A percentile compares a stretch with the other conserved stretches of the same genome.
Evolutionary conservation across 1,284 basidiomycete species (phyloP).

Genomic region (Fomitiporia mediterranea): DNA sequence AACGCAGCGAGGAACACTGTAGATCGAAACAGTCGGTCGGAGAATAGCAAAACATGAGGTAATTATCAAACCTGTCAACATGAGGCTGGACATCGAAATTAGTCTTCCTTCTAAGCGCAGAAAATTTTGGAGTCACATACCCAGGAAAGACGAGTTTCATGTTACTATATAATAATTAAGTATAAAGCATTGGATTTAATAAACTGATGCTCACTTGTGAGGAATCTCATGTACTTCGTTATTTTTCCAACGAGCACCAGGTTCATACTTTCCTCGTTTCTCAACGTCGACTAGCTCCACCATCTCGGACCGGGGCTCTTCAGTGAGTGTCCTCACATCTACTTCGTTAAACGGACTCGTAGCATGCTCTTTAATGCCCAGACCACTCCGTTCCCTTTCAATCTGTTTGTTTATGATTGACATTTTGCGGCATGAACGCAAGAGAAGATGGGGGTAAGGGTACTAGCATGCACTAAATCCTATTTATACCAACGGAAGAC

Average conservation of each 20-base stretch:
- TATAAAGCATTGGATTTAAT: neutral
- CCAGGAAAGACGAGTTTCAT: constrained; percentile 21
- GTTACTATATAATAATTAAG: constrained; percentile 7
- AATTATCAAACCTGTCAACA: constrained; percentile 20
- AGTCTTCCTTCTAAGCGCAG: neutral
- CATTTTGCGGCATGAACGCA: no score
- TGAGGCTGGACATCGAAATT: constrained; percentile 1
- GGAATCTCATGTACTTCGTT: constrained; percentile 19
- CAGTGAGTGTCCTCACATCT: constrained; percentile 15
- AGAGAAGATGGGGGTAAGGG: neutral
- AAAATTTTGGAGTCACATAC: neutral
- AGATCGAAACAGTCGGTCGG: neutral
- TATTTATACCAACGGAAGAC: neutral
- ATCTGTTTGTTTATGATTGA: no score
- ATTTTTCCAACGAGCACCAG: constrained; percentile 13
- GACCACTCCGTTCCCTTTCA: neutral
- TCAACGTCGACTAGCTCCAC: constrained; percentile 10
- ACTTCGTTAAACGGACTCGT: constrained; percentile 1
- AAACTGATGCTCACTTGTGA: constrained; percentile 12
- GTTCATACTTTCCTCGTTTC: constrained; percentile 14
- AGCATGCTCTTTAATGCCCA: neutral
- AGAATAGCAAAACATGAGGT: neutral
- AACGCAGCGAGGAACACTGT: constrained; percentile 31
- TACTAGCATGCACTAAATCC: no score
- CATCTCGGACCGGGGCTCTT: constrained; percentile 10